A percentile compares a stretch with the other conserved stretches of the same genome.
phyloP scores from a whole-genome alignment of 371 early-diverging fungal species.

The Apophysomyces ossiformis region DNA sequence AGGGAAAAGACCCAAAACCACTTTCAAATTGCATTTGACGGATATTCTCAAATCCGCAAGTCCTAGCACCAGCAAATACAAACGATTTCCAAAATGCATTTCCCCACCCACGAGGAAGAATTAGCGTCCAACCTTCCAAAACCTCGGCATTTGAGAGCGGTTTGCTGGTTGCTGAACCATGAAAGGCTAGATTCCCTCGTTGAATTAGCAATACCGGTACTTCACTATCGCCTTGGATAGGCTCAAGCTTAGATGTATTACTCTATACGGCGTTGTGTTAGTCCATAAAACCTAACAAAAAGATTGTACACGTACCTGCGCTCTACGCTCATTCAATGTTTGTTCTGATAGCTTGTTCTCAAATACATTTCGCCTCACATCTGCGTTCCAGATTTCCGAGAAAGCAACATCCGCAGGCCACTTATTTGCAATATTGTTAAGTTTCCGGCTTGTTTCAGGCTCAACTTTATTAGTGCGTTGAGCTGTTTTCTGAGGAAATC shows the following conservation, averaged over 20 bases:
- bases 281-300: background rate
- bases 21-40: slow-evolving; percentile 62
- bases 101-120: slow-evolving; percentile 84
- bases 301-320: slow-evolving; percentile 33
- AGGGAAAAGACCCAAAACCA: slow-evolving; percentile 61
- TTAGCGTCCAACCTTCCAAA: slow-evolving; percentile 81
- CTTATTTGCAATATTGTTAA: slow-evolving; percentile 38
- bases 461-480: slow-evolving; percentile 48
- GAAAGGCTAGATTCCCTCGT: slow-evolving; percentile 33
- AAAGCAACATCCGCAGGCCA: slow-evolving; percentile 68
- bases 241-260: slow-evolving; percentile 48
- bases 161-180: slow-evolving; percentile 14
- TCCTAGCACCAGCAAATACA: slow-evolving; percentile 88
- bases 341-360: slow-evolving; percentile 62
- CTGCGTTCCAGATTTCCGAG: slow-evolving; percentile 68
- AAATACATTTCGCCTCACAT: slow-evolving; percentile 43
- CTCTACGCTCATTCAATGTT: slow-evolving; percentile 71
- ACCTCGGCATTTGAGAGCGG: slow-evolving; percentile 28
- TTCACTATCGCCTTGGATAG: slow-evolving; percentile 56
- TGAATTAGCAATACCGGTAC: slow-evolving; percentile 86
- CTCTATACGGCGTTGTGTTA: background rate
- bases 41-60: slow-evolving; percentile 65
- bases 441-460: slow-evolving; percentile 18
- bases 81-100: slow-evolving; percentile 89
- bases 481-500: slow-evolving; percentile 77